Evolutionary conservation across 169 alveolate genomes (phyloP).

Genomic region (Amoebophrya sp.): DNA sequence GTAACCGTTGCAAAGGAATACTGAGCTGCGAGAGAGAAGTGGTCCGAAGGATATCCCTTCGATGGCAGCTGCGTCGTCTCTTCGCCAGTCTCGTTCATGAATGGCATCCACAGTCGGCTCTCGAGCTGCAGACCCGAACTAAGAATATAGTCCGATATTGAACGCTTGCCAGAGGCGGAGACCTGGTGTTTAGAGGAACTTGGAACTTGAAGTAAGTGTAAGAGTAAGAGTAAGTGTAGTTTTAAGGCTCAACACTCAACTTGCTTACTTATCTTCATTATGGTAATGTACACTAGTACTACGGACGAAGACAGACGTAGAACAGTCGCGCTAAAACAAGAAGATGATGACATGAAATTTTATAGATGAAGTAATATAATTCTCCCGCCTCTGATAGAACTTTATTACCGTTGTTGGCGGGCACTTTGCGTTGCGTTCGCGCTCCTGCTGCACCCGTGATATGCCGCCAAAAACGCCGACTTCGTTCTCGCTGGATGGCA

Average conservation of each 20-base stretch:
- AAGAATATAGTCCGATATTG: neutral
- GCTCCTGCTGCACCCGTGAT: neutral
- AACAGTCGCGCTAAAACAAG: too few relatives aligned
- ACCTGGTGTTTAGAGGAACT: too few relatives aligned
- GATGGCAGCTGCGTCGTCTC: neutral
- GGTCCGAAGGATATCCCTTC: neutral
- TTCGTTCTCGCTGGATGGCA: neutral
- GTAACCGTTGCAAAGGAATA: neutral
- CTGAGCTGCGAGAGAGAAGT: neutral
- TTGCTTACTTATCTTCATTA: too few relatives aligned
- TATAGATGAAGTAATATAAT: too few relatives aligned
- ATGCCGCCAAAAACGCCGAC: neutral
- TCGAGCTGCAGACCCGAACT: neutral
- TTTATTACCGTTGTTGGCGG: neutral
- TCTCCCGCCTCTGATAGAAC: too few relatives aligned
- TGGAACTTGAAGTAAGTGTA: too few relatives aligned
- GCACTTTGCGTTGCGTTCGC: neutral
- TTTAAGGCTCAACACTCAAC: too few relatives aligned
- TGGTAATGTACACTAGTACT: too few relatives aligned
- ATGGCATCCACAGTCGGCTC: neutral
- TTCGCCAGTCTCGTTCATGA: neutral
- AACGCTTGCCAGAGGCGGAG: too few relatives aligned
- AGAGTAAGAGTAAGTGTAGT: too few relatives aligned
- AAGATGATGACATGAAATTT: too few relatives aligned
- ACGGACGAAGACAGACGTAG: too few relatives aligned